Evolutionary conservation across 116 monocot genomes (phyloP).

Genomic region (Zostera marina): DNA sequence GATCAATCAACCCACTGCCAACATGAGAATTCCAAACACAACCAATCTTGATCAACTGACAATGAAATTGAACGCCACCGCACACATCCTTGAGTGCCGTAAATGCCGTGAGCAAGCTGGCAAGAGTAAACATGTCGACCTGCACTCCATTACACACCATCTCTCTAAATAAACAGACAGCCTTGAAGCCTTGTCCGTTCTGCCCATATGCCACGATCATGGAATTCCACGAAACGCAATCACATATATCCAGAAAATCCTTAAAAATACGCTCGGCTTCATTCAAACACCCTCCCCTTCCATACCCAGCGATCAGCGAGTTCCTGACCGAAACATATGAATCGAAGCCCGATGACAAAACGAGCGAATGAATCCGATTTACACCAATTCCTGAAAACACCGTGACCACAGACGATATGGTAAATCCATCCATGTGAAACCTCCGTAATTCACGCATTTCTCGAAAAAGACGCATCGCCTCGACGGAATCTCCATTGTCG

Average conservation of each 20-base stretch:
- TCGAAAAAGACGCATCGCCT: slow-evolving; percentile 23
- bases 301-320: slow-evolving; percentile 38
- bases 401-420: slow-evolving; percentile 42
- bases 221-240: slow-evolving; percentile 61
- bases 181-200: slow-evolving; percentile 27
- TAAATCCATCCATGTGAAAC: slow-evolving; percentile 35
- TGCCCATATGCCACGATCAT: slow-evolving; percentile 68
- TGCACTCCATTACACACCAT: slow-evolving; percentile 25
- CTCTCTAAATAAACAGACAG: slow-evolving; percentile 37
- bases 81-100: slow-evolving; percentile 20
- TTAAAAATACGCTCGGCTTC: slow-evolving; percentile 30
- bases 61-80: slow-evolving; percentile 47
- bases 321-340: slow-evolving; percentile 40
- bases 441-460: slow-evolving; percentile 23
- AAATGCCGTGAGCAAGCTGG: slow-evolving; percentile 58
- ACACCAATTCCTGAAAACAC: background rate
- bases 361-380: slow-evolving; percentile 29
- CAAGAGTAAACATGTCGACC: slow-evolving; percentile 50
- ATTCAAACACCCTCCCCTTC: slow-evolving; percentile 19
- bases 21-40: slow-evolving; percentile 36
- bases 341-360: slow-evolving; percentile 27
- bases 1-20: slow-evolving; percentile 48
- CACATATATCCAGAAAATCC: slow-evolving; percentile 2
- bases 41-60: slow-evolving; percentile 32
- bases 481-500: slow-evolving; percentile 5